These are phyloP conservation scores for Beauveria varroae DNA, from an alignment of 2,329 filamentous ascomycete genomes.

Conservation along the genomic window DNA sequence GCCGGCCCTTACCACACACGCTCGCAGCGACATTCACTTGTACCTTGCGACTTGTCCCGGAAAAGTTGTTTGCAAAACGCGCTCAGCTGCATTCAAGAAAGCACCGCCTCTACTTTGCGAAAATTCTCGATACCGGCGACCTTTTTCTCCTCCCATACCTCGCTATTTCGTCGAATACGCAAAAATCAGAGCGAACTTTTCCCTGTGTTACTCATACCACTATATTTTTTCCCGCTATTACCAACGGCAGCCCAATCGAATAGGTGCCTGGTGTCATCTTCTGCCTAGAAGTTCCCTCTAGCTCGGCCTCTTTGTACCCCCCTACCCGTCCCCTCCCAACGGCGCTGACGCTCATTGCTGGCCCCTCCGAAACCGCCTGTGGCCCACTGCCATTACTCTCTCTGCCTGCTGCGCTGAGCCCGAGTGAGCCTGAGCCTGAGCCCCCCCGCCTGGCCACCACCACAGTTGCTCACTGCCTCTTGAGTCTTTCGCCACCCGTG, in stretches of 20 bases:
- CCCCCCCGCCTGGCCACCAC: slow-evolving; percentile 20
- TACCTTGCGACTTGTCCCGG: slow-evolving; percentile 32
- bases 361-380: slow-evolving; percentile 32
- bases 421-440: background rate
- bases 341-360: slow-evolving; percentile 11
- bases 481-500: slow-evolving; percentile 27
- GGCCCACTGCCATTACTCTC: background rate
- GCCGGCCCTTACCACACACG: slow-evolving; percentile 15
- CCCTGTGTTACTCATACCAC: slow-evolving; percentile 5
- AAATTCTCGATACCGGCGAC: background rate
- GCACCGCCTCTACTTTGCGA: background rate
- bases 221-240: background rate
- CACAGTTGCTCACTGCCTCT: slow-evolving; percentile 9
- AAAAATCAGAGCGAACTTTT: background rate
- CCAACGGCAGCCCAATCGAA: background rate
- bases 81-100: background rate
- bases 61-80: background rate
- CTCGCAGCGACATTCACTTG: slow-evolving; percentile 44
- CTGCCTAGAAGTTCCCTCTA: background rate
- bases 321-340: background rate
- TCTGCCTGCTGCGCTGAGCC: slow-evolving; percentile 9
- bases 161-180: slow-evolving; percentile 3
- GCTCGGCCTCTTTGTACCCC: background rate
- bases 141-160: background rate
- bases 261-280: slow-evolving; percentile 9